Evolutionary conservation across 495 filamentous ascomycete genomes (phyloP).

Genomic region (Penicillium waksmanii): DNA sequence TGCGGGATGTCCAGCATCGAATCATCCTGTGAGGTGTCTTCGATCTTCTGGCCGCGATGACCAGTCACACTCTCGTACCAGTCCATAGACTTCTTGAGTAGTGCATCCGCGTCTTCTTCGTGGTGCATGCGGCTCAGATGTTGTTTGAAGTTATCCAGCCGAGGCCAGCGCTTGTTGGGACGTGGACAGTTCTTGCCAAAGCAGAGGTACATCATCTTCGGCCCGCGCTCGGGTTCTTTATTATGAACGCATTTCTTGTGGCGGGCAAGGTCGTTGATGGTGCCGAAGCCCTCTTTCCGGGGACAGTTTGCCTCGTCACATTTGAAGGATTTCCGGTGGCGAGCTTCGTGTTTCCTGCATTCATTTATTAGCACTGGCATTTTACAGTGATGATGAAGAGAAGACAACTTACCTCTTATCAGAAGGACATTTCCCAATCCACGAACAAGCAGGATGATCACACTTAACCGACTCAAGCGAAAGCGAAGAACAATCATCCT

Average conservation of each 20-base stretch:
- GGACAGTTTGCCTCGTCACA: conserved; percentile 65
- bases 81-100: conserved; percentile 55
- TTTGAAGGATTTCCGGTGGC: conserved; percentile 74
- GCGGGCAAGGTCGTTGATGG: conserved; percentile 76
- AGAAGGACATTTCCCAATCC: conserved; percentile 47
- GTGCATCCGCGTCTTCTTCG: conserved; percentile 53
- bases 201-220: conserved; percentile 69
- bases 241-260: conserved; percentile 73
- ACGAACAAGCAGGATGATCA: conserved; percentile 38
- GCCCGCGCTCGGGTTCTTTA: conserved; percentile 53
- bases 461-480: conserved; percentile 35
- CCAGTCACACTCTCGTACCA: conserved; percentile 41
- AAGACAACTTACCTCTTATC: conserved; percentile 39
- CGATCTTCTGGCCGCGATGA: conserved; percentile 8
- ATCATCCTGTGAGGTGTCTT: conserved; percentile 18
- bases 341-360: conserved; percentile 72
- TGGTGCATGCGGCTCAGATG: conserved; percentile 82
- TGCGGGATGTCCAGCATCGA: conserved; percentile 12
- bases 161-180: conserved; percentile 79
- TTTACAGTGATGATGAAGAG: no score
- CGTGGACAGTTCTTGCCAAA: conserved; percentile 63
- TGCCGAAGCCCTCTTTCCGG: conserved; percentile 73
- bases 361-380: conserved; percentile 33
- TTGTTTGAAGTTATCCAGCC: conserved; percentile 88
- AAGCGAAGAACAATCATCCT: conserved; percentile 20